Conservation (phyloP, 805 yeast genomes). For the Kodamaea laetipori region DNA sequence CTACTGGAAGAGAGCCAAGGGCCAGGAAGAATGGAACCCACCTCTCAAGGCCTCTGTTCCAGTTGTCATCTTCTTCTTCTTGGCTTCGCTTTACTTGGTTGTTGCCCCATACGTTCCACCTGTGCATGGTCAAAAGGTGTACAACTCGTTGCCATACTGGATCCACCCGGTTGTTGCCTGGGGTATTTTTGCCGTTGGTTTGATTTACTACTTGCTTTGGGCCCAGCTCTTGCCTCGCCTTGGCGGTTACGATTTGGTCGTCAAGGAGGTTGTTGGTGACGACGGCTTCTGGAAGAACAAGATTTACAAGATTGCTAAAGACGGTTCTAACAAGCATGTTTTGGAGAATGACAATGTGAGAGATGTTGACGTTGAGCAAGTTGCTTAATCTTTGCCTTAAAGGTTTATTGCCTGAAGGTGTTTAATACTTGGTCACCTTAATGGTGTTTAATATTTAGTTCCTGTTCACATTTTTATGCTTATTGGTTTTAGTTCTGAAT, state of each 20-base stretch:
- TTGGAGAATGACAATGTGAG: constrained; percentile 6
- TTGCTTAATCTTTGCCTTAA: not conserved
- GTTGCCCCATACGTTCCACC: constrained; percentile 84
- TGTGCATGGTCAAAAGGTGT: constrained; percentile 62
- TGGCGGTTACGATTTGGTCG: constrained; percentile 53
- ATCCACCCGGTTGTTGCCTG: constrained; percentile 81
- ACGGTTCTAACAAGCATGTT: constrained; percentile 13
- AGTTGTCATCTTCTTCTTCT: constrained; percentile 62
- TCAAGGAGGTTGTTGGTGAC: constrained; percentile 56
- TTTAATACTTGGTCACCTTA: no score
- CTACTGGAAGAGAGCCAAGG: constrained; percentile 52
- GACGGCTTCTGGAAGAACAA: constrained; percentile 76
- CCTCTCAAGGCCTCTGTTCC: constrained; percentile 67
- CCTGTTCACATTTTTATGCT: not conserved
- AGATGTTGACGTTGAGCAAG: not conserved
- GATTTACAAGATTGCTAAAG: constrained; percentile 43
- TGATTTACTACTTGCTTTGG: constrained; percentile 68
- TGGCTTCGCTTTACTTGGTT: constrained; percentile 66
- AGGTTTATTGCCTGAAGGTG: no score
- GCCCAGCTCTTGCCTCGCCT: constrained; percentile 55
- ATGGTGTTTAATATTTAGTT: constrained; percentile 1
- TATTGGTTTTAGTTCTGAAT: not conserved
- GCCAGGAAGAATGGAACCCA: constrained; percentile 61
- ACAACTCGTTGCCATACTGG: constrained; percentile 72
- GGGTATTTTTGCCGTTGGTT: constrained; percentile 70